Base-by-base conservation (phyloP, 495 filamentous ascomycete species). In the Trichoderma reesei region DNA sequence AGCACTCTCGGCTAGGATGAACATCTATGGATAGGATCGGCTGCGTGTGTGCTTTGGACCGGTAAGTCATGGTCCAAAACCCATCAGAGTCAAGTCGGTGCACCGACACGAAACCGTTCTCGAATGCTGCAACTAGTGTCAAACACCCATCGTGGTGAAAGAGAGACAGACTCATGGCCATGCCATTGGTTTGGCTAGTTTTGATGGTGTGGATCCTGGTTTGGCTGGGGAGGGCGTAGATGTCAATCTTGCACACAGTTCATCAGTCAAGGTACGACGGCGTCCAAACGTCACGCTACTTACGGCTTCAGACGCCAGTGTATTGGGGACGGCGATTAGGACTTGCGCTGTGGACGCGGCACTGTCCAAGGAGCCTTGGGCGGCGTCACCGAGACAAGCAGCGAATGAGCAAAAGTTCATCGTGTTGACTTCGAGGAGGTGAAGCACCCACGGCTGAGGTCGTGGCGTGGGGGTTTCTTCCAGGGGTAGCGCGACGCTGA, bases 391-490 rank as follows among this genome's bases (percentile, higher is more conserved):
- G 36, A 71, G 67, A 66, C 84, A 88, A 64, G 85, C 83, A 4
- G 89, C 83, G 72, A 98, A 98, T 1, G 90, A 85, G 68, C 94
- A 98, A 71, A 98, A 98, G 73, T 97, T 98, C 73, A 98, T 82
- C 16, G 94, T 90, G 72, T 96, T 97, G 46, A 98, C 90, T 37
- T 88, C 78, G 5, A 98, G 73, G 39, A 89, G 83, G 78, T 95
- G 84, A 41, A 96, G 75, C 5, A 98, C 75, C 91, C 91, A 96
- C 16, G 94, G 94, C 70, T 89, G 82, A 31, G 78, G 79, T 16
- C 79, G 71, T 0, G 70, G 41, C n/a, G 75, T 71, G 67, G 77
- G 63, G n/a, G 68, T 64, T 20, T 70, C 71, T 77, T 80, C 78
- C 14, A 92, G 83, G 1, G 94, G 93, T 4, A 96, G 78, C 41